Evolutionary conservation across 805 yeast genomes (phyloP).

Genomic region (Priceomyces castillae): DNA sequence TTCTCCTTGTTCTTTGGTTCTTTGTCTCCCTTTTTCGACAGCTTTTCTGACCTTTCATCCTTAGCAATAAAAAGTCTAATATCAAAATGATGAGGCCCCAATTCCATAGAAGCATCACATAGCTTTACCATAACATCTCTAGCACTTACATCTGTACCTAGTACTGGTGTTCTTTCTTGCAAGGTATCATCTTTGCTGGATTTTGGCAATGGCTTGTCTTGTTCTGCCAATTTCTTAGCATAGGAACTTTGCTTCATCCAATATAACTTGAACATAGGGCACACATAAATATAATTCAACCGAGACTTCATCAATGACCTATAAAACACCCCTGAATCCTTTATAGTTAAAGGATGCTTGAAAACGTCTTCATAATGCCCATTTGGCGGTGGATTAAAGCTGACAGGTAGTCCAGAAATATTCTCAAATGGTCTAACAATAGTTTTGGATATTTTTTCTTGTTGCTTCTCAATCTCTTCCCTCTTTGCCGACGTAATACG

Average conservation of each 20-base stretch:
- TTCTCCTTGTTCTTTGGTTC: not conserved
- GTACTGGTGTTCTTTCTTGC: conserved; percentile 31
- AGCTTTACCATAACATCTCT: conserved; percentile 88
- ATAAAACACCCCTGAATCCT: conserved; percentile 71
- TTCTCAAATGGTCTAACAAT: conserved; percentile 63
- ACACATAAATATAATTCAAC: conserved; percentile 53
- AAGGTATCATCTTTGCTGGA: conserved; percentile 15
- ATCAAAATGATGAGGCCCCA: conserved; percentile 85
- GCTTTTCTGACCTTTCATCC: conserved; percentile 65
- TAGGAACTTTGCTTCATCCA: conserved; percentile 74
- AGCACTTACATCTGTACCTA: conserved; percentile 47
- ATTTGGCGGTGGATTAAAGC: conserved; percentile 62
- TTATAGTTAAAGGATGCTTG: conserved; percentile 62
- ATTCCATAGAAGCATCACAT: conserved; percentile 65
- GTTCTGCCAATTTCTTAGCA: conserved; percentile 42
- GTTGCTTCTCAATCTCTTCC: conserved; percentile 43
- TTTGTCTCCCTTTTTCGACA: conserved; percentile 26
- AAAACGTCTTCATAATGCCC: conserved; percentile 47
- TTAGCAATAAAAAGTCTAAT: conserved; percentile 78
- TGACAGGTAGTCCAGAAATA: conserved; percentile 64
- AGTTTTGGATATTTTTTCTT: conserved; percentile 30
- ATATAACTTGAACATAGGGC: conserved; percentile 67
- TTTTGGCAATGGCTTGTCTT: conserved; percentile 36
- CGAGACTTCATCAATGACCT: conserved; percentile 74
- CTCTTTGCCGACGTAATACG: conserved; percentile 41